Percentiles rank a stretch among this genome's conserved stretches.
These are phyloP conservation scores for Moesziomyces globuligerus DNA, from an alignment of 1,284 basidiomycete genomes.

Conservation along the genomic window DNA sequence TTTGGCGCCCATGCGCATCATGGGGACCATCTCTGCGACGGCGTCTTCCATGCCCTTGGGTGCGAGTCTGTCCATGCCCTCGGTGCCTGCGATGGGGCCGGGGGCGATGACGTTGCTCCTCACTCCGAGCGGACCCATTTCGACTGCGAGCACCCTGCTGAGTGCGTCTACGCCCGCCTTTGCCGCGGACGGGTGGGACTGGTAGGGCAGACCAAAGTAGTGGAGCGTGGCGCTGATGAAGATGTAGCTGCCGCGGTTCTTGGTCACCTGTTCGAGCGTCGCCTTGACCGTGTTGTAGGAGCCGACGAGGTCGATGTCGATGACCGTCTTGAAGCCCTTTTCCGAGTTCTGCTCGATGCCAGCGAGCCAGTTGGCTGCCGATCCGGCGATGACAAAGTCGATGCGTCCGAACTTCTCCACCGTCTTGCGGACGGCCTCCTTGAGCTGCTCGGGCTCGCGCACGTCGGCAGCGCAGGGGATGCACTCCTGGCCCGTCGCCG, in stretches of 20 bases:
- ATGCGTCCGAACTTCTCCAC: conserved; percentile 84
- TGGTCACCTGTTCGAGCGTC: conserved; percentile 56
- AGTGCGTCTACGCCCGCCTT: conserved; percentile 94
- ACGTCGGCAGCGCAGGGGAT: conserved; percentile 85
- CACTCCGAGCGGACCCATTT: conserved; percentile 92
- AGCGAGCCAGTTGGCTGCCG: conserved; percentile 67
- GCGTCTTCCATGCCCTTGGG: conserved; percentile 69
- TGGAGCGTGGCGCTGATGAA: conserved; percentile 92
- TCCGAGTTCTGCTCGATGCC: conserved; percentile 63
- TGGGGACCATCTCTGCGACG: conserved; percentile 50
- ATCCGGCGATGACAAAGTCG: conserved; percentile 93
- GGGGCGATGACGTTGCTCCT: conserved; percentile 92
- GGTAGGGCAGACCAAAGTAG: conserved; percentile 86
- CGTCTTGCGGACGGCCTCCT: conserved; percentile 79
- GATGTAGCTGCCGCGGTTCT: conserved; percentile 78
- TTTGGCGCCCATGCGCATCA: conserved; percentile 63
- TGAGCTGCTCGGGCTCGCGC: conserved; percentile 77
- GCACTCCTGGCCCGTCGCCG: conserved; percentile 76
- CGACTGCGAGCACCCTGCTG: conserved; percentile 83
- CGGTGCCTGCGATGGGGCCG: conserved; percentile 83
- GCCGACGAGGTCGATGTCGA: conserved; percentile 92
- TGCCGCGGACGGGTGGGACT: conserved; percentile 91
- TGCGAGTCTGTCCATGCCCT: conserved; percentile 81
- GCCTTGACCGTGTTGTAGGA: conserved; percentile 85
- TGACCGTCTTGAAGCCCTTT: conserved; percentile 81